Evolutionary conservation across 2,329 filamentous ascomycete species (phyloP).

Genomic region (Cladosporium oxysporum): DNA sequence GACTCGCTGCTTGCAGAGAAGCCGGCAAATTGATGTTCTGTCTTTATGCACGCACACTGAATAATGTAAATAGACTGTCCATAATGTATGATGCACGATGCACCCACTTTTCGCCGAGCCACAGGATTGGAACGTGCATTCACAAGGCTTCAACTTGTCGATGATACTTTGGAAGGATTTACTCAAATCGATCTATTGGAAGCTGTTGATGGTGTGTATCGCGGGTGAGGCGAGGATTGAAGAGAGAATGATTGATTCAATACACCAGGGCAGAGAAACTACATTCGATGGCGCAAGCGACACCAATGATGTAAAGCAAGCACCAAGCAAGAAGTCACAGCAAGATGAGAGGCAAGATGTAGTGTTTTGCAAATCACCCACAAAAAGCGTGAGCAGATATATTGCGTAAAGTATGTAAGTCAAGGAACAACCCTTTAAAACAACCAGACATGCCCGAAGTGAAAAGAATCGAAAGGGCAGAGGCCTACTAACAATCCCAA

Average conservation of each 20-base stretch:
- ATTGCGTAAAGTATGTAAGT: constrained; percentile 15
- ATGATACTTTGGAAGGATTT: background rate
- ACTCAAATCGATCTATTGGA: background rate
- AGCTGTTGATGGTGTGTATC: background rate
- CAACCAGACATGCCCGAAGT: constrained; percentile 18
- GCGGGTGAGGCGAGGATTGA: background rate
- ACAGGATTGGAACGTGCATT: background rate
- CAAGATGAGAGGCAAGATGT: background rate
- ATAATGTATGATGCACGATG: background rate
- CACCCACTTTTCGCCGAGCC: background rate
- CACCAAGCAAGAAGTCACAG: background rate
- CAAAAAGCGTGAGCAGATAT: background rate
- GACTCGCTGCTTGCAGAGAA: constrained; percentile 6
- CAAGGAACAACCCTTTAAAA: constrained; percentile 16
- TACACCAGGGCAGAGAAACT: background rate
- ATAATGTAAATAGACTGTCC: background rate
- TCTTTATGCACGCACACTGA: background rate
- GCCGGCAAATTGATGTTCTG: background rate
- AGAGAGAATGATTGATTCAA: background rate
- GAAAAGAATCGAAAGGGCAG: constrained; percentile 11
- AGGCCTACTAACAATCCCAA: constrained; percentile 16
- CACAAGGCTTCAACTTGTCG: background rate
- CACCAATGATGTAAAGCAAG: background rate
- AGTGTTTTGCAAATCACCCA: constrained; percentile 7
- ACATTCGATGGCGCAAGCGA: background rate